These are phyloP conservation scores for Earliella scabrosa DNA, from an alignment of 1,284 basidiomycete genomes.

Conservation along the genomic window DNA sequence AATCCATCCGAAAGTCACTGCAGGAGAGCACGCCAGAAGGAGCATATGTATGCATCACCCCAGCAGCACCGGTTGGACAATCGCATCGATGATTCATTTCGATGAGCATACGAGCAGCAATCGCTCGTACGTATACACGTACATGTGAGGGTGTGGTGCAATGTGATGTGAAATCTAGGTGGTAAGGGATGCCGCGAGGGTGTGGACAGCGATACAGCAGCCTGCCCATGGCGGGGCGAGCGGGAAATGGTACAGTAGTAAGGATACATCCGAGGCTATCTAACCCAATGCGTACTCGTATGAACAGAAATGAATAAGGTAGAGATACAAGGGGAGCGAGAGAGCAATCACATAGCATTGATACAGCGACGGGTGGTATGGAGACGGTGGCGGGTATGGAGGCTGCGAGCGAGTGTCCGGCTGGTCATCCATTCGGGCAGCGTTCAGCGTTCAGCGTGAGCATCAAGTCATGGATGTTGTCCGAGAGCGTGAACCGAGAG, in stretches of 20 bases:
- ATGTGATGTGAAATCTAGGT: not conserved
- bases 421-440: no score
- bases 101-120: not conserved
- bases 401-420: conserved; percentile 18
- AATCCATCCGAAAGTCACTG: no score
- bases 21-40: no score
- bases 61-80: no score
- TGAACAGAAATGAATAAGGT: conserved; percentile 13
- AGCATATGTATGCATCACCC: no score
- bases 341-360: conserved; percentile 8
- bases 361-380: no score
- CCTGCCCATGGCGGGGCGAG: not conserved
- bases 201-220: not conserved
- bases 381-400: conserved; percentile 19
- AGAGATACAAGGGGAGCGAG: no score
- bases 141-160: not conserved
- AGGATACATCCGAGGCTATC: conserved; percentile 18
- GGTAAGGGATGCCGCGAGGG: not conserved
- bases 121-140: no score
- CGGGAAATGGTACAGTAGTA: conserved; percentile 11
- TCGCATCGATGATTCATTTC: conserved; percentile 7
- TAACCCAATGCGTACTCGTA: conserved; percentile 14
- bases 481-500: not conserved
- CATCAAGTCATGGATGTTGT: not conserved
- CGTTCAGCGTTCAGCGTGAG: conserved; percentile 10